Base-by-base conservation (phyloP, 2,329 filamentous ascomycete genomes). In the Tothia fuscella region DNA sequence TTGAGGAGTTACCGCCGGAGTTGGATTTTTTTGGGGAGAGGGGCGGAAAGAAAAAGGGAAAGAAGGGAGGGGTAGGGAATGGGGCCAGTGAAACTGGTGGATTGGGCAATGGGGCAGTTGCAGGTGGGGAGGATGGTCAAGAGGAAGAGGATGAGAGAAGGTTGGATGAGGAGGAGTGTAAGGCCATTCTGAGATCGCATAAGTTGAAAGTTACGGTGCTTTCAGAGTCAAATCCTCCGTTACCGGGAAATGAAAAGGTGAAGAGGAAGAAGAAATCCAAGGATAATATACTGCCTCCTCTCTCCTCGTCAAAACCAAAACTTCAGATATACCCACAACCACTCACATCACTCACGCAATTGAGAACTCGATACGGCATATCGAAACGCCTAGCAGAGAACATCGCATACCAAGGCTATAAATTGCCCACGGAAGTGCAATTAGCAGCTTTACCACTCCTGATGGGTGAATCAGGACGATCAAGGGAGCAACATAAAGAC, bases 361-460 rank as follows among this genome's bases (percentile, higher is more conserved):
- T 98, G 45, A 72, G 76, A 28, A 66, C 69, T 24, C 68, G 68
- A 33, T 93, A 89, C 61, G 72, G 71, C n/a, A 76, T 95, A 31
- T 82, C 85, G 3, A 67, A 72, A 30, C 72, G 78, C 31, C 62
- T 98, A 33, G 76, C 78, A 2, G 76, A 82, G 46, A 98, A 98
- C 54, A 67, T 98, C 22, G 68, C 74, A 12, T 71, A 75, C n/a
- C 85, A 96, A 62, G 86, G 83, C 9, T 98, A 93, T 57, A 76
- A 73, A 26, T 68, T 87, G 43, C 91, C 91, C 10, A 98, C 91
- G 0, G 89, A 96, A 61, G 88, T 98, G 10, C 91, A 98, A 58
- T 74, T 96, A 60, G 88, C 76, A 3, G 81, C 80, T 52, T 62
- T 98, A 48, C 89, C 91, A 21, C 62, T 96, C 34, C 65, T 96